phyloP scores from a whole-genome alignment of 345 rosid genomes.

The Eucalyptus virginea region DNA sequence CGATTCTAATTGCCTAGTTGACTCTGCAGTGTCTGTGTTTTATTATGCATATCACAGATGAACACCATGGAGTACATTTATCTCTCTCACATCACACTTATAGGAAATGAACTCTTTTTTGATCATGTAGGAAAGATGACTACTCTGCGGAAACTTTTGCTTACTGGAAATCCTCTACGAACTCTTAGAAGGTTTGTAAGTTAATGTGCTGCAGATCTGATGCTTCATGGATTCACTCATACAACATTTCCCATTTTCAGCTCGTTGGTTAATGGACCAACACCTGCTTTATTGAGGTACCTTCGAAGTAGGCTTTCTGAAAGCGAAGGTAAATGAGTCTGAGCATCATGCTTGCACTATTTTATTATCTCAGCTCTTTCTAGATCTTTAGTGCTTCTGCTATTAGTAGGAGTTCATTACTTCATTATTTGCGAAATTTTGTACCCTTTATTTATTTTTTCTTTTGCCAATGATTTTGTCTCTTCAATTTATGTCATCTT shows the following conservation, averaged over 20 bases:
- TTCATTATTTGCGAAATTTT: neutral
- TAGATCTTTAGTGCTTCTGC: neutral
- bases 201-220: neutral
- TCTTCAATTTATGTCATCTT: neutral
- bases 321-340: conserved; percentile 38
- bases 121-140: conserved; percentile 65
- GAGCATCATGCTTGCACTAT: neutral
- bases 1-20: neutral
- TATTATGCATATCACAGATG: neutral
- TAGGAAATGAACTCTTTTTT: neutral
- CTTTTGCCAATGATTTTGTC: neutral
- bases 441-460: neutral
- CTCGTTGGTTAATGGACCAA: conserved; percentile 86
- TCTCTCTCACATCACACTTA: neutral
- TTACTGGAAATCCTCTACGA: conserved; percentile 78
- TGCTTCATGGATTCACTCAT: neutral
- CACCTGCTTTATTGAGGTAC: conserved; percentile 67
- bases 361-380: neutral
- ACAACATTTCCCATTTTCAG: conserved; percentile 16
- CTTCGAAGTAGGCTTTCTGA: conserved; percentile 79
- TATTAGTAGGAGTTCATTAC: neutral
- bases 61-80: neutral
- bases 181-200: conserved; percentile 64
- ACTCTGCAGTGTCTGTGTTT: neutral
- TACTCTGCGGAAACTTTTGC: conserved; percentile 63